Conservation (phyloP, 768 basidiomycete species). For the Leccinum obscurum region DNA sequence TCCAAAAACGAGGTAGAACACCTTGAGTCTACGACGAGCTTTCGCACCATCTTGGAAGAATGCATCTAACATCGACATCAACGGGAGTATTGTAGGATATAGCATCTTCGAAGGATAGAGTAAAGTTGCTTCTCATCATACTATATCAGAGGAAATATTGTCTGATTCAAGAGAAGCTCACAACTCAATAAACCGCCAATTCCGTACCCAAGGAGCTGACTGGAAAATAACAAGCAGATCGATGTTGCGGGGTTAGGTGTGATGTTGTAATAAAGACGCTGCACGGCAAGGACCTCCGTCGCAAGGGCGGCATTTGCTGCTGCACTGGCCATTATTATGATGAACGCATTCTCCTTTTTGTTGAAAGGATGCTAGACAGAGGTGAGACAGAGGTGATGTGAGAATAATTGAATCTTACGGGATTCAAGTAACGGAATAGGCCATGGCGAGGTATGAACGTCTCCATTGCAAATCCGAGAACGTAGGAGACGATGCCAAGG, state of each 20-base stretch:
- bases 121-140: constrained; percentile 18
- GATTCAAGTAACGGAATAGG: constrained; percentile 51
- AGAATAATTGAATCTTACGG: constrained; percentile 24
- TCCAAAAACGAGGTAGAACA: constrained; percentile 26
- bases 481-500: constrained; percentile 49
- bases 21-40: constrained; percentile 41
- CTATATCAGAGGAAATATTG: constrained; percentile 2
- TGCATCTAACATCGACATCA: constrained; percentile 29
- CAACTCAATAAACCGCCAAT: constrained; percentile 55
- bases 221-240: constrained; percentile 43
- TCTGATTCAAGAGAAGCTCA: constrained; percentile 20
- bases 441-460: constrained; percentile 46
- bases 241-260: constrained; percentile 46
- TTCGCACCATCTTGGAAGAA: constrained; percentile 44
- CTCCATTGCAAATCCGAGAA: constrained; percentile 49
- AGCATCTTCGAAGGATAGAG: constrained; percentile 50
- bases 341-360: constrained; percentile 59
- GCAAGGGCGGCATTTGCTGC: constrained; percentile 54
- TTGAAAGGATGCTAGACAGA: constrained; percentile 53
- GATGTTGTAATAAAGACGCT: constrained; percentile 53
- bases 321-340: constrained; percentile 57
- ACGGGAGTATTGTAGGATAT: constrained; percentile 35
- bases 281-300: constrained; percentile 55
- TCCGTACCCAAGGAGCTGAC: constrained; percentile 47
- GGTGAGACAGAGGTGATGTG: neutral